Conservation (phyloP, 192 early-diverging fungal species). For the Jimgerdemannia flammicorona region DNA sequence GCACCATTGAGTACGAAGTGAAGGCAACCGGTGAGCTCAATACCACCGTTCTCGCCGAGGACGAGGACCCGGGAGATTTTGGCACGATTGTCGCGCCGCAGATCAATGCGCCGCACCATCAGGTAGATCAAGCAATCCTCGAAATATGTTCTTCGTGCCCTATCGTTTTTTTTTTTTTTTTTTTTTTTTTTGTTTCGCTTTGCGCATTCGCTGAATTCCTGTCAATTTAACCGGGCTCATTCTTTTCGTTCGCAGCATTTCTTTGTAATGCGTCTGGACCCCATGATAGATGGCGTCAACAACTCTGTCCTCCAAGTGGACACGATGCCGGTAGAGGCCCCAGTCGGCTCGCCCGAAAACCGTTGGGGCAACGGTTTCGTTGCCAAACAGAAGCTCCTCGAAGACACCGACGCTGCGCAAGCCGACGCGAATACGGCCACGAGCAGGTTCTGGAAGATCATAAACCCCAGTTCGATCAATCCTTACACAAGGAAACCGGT, state of each 20-base stretch:
- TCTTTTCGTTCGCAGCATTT: conserved; percentile 10
- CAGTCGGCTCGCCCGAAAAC: conserved; percentile 31
- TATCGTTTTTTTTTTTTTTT: too few relatives aligned
- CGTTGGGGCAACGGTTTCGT: conserved; percentile 28
- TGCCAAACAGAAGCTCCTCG: conserved; percentile 15
- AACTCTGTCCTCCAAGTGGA: conserved; percentile 28
- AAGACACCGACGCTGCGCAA: conserved; percentile 25
- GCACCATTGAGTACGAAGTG: conserved; percentile 37
- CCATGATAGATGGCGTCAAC: conserved; percentile 37
- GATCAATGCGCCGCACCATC: conserved; percentile 36
- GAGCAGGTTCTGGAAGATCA: conserved; percentile 33
- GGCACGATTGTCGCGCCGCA: conserved; percentile 37
- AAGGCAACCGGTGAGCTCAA: conserved; percentile 40
- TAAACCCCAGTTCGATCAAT: conserved; percentile 25
- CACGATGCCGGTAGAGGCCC: conserved; percentile 9
- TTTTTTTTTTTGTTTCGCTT: too few relatives aligned
- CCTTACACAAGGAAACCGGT: conserved; percentile 28
- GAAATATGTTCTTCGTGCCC: too few relatives aligned
- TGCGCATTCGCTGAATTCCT: too few relatives aligned
- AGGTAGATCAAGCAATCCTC: background rate
- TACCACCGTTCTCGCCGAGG: conserved; percentile 35
- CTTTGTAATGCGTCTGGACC: conserved; percentile 40
- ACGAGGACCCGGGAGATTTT: conserved; percentile 25
- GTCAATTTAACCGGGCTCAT: too few relatives aligned
- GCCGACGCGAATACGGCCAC: conserved; percentile 11